phyloP scores from a whole-genome alignment of 2,329 filamentous ascomycete genomes.

The Ceratocystis diversiconidia region DNA sequence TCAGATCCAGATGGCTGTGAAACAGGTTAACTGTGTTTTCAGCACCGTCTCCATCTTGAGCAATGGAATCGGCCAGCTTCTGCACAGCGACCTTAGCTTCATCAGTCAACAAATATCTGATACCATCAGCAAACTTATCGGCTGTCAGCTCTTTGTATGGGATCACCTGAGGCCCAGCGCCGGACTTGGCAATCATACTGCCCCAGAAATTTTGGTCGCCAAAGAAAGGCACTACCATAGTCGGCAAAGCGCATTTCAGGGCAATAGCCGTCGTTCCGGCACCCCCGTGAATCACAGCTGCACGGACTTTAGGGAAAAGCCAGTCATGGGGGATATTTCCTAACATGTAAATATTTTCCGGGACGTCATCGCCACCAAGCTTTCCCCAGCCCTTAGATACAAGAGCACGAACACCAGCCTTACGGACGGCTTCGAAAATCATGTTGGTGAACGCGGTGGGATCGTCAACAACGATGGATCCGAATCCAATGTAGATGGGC shows the following conservation, averaged over 20 bases:
- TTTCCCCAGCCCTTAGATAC: conserved; percentile 67
- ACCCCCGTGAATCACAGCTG: conserved; percentile 62
- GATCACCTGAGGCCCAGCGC: conserved; percentile 51
- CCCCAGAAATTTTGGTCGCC: conserved; percentile 73
- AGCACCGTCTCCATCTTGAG: conserved; percentile 51
- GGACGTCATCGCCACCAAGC: conserved; percentile 43
- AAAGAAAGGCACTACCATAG: conserved; percentile 67
- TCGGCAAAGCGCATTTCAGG: conserved; percentile 55
- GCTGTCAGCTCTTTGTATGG: conserved; percentile 53
- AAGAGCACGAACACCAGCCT: conserved; percentile 53
- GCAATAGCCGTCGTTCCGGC: conserved; percentile 65
- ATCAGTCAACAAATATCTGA: conserved; percentile 49
- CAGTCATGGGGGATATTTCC: conserved; percentile 65
- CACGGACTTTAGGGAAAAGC: conserved; percentile 53
- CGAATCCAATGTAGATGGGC: conserved; percentile 63
- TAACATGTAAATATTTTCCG: conserved; percentile 55
- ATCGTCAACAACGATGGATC: conserved; percentile 62
- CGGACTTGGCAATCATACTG: conserved; percentile 47
- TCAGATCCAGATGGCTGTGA: conserved; percentile 43
- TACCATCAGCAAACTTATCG: conserved; percentile 55
- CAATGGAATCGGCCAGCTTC: conserved; percentile 47
- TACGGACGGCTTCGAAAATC: conserved; percentile 54
- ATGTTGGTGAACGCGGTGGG: conserved; percentile 53
- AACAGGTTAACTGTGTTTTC: conserved; percentile 55
- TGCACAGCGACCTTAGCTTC: conserved; percentile 44